These are phyloP conservation scores for Lunasporangiospora selenospora DNA, from an alignment of 192 early-diverging fungal species.

Conservation along the genomic window DNA sequence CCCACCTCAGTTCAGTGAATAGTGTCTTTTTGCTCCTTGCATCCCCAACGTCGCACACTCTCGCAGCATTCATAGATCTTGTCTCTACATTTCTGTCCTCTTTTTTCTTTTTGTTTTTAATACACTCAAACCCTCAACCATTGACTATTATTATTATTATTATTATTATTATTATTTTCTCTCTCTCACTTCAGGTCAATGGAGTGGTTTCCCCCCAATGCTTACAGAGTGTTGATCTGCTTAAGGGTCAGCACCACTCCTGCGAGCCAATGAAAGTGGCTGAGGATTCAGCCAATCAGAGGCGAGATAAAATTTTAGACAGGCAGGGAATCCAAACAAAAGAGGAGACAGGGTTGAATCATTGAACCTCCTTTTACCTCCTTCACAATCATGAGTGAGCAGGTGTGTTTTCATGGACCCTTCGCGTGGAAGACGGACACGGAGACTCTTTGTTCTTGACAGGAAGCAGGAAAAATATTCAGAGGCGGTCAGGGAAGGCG, in stretches of 20 bases:
- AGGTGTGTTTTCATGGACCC: too few relatives aligned
- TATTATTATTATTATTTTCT: background rate
- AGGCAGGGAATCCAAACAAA: background rate
- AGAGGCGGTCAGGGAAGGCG: too few relatives aligned
- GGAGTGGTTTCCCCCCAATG: background rate
- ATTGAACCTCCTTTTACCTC: background rate
- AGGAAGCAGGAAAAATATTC: too few relatives aligned
- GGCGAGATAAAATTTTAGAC: background rate
- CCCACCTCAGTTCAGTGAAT: too few relatives aligned
- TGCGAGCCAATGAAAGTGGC: background rate
- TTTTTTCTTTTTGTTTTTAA: background rate
- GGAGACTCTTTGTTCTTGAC: too few relatives aligned
- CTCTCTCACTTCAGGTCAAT: background rate
- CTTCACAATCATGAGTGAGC: slow-evolving; percentile 2
- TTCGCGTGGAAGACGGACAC: too few relatives aligned
- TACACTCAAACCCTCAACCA: background rate
- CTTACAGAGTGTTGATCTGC: background rate
- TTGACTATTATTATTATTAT: background rate
- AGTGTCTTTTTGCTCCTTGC: too few relatives aligned
- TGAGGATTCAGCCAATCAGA: background rate
- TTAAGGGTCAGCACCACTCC: background rate
- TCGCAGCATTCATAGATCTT: too few relatives aligned
- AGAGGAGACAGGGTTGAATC: background rate
- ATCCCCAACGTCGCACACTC: too few relatives aligned
- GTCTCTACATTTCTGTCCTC: too few relatives aligned